Evolutionary conservation across 352 stramenopile species (phyloP), one percentile per base, ranked within the genome.

Genomic region (Phytophthora citrophthora): DNA sequence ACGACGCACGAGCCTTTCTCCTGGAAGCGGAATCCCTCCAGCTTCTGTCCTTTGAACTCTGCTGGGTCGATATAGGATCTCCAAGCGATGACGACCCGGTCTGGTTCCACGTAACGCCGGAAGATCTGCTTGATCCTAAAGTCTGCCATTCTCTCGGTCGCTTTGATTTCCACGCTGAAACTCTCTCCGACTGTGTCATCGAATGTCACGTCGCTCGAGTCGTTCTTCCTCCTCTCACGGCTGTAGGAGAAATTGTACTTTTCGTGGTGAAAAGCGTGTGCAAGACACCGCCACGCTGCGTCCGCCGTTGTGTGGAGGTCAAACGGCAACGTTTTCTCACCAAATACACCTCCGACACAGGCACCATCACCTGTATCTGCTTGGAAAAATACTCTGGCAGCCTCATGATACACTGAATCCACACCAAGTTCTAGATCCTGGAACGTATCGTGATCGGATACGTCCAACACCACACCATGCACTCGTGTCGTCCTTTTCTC

Each of bases 91-190:
- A 89, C 78, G 16, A 86, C 65, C 23, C 74, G 76, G 54, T 86
- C 74, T 8, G 68, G 26, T 47, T 88, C 78, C 24, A 86, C 68
- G 58, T 83, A 87, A 9, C 76, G 72, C 1, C 80, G 74, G 39
- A 89, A 73, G 20, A 91, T 67, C 53, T 89, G 79, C 32, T 86
- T 78, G 50, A 89, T 76, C 1, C 61, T 58, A 63, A 88, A 89
- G 26, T 86, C 63, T 20, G 74, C 74, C 5, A 53, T 75, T 12
- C 55, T 79, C 29, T 76, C 59, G 13, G 83, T 77, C 3, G 70
- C 70, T 29, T 79, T 61, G 32, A 88, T 64, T 68, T 84, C 74
- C 2, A 91, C 61, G 26, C 74, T 72, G 68, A 88, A 84, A 64
- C 76, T 81, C 52, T 91, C 82, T 13, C 77, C 46, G n/a, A 91